phyloP scores from a whole-genome alignment of 768 basidiomycete species.

The Amanita rubescens region DNA sequence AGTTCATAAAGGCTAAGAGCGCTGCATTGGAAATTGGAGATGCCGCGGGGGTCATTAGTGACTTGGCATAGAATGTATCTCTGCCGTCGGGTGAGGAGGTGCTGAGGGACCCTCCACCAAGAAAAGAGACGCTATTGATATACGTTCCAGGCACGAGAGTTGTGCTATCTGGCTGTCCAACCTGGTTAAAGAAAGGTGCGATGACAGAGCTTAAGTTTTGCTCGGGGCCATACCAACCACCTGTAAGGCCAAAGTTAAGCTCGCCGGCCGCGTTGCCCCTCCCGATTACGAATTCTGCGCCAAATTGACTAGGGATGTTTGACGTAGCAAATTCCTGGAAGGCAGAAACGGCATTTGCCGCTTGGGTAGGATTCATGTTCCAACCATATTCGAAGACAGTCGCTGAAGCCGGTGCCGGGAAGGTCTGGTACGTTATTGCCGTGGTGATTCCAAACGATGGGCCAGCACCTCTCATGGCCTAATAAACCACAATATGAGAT shows the following conservation, averaged over 20 bases:
- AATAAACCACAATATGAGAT: not conserved
- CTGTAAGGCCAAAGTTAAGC: constrained; percentile 25
- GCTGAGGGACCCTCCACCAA: constrained; percentile 19
- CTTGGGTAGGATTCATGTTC: constrained; percentile 24
- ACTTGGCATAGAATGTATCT: constrained; percentile 39
- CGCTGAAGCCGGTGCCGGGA: constrained; percentile 29
- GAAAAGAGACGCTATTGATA: constrained; percentile 1
- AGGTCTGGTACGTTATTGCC: constrained; percentile 30
- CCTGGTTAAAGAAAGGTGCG: constrained; percentile 24
- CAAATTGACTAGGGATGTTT: constrained; percentile 28
- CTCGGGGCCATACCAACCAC: constrained; percentile 30
- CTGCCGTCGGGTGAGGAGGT: constrained; percentile 21
- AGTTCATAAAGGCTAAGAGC: constrained; percentile 28
- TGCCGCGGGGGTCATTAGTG: constrained; percentile 31
- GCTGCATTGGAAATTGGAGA: constrained; percentile 26
- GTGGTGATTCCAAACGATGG: constrained; percentile 36
- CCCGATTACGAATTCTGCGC: constrained; percentile 25
- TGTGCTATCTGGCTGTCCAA: constrained; percentile 21
- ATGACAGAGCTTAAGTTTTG: constrained; percentile 22
- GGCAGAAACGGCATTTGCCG: constrained; percentile 23
- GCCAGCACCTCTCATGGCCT: constrained; percentile 35
- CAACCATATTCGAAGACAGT: constrained; percentile 32
- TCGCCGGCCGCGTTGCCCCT: constrained; percentile 20
- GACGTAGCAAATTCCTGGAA: constrained; percentile 29
- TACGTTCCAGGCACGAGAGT: not conserved